Percentiles rank a stretch among this genome's conserved stretches.
These are phyloP conservation scores for Globisporangium takayamanum DNA, from an alignment of 352 stramenopile genomes.

Conservation along the genomic window DNA sequence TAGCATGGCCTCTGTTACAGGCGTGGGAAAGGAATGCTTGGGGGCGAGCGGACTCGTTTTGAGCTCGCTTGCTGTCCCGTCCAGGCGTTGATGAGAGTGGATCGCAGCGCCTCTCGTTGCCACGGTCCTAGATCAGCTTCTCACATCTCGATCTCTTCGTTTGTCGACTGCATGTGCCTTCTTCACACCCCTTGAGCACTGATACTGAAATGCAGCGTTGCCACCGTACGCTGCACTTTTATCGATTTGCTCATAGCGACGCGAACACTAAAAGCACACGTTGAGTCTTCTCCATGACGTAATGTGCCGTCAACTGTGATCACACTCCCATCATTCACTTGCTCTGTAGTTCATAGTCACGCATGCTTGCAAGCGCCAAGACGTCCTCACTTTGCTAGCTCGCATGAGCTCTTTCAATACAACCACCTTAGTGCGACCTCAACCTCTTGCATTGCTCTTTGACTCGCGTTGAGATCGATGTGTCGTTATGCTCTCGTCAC, in stretches of 20 bases:
- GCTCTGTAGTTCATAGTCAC: too few relatives aligned
- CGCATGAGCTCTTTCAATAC: not conserved
- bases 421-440: too few relatives aligned
- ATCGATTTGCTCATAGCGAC: slow-evolving; percentile 78
- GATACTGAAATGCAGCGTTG: slow-evolving; percentile 76
- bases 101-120: slow-evolving; percentile 23
- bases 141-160: slow-evolving; percentile 34
- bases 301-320: slow-evolving; percentile 86
- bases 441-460: too few relatives aligned
- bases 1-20: slow-evolving; percentile 81
- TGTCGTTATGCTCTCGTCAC: not conserved
- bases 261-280: slow-evolving; percentile 86
- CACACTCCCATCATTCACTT: slow-evolving; percentile 24
- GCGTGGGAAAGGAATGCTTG: slow-evolving; percentile 77
- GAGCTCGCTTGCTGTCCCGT: slow-evolving; percentile 45
- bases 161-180: slow-evolving; percentile 3
- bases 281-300: slow-evolving; percentile 60
- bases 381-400: not conserved
- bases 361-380: too few relatives aligned
- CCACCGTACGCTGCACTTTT: slow-evolving; percentile 62
- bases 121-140: slow-evolving; percentile 70
- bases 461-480: not conserved
- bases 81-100: slow-evolving; percentile 78
- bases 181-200: slow-evolving; percentile 26
- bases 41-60: slow-evolving; percentile 55